Evolutionary conservation across 164 flowering plant species (phyloP).

Genomic region (Nymphaea thermarum): DNA sequence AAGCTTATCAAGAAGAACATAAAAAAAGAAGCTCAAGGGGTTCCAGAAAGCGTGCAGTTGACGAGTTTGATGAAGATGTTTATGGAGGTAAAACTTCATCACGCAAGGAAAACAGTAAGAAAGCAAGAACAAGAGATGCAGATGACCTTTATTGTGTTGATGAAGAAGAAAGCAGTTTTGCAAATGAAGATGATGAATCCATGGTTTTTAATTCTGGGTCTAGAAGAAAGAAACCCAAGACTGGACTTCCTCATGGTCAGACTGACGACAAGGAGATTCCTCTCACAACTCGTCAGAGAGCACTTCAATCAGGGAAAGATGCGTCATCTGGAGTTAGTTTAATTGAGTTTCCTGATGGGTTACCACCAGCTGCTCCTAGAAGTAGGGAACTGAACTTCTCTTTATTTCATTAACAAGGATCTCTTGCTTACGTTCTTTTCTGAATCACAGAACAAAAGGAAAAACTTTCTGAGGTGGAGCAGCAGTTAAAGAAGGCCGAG

Average conservation of each 20-base stretch:
- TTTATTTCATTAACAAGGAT: neutral
- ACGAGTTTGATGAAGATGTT: constrained; percentile 10
- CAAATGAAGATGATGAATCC: constrained; percentile 1
- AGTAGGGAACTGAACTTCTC: constrained; percentile 32
- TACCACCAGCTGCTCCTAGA: constrained; percentile 80
- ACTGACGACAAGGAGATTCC: constrained; percentile 55
- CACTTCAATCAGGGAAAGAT: constrained; percentile 83
- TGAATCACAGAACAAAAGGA: constrained; percentile 72
- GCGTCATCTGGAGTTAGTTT: constrained; percentile 32
- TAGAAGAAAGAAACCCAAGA: constrained; percentile 40
- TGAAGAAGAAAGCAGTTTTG: constrained; percentile 25
- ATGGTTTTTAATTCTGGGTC: constrained; percentile 46
- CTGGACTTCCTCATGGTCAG: constrained; percentile 39
- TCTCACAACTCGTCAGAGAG: constrained; percentile 86
- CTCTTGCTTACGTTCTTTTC: neutral
- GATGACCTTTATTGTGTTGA: constrained; percentile 57
- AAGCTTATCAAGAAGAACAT: constrained; percentile 42
- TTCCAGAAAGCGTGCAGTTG: constrained; percentile 19
- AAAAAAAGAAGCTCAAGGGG: constrained; percentile 31
- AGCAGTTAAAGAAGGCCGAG: constrained; percentile 88
- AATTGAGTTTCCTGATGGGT: constrained; percentile 86
- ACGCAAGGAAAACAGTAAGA: constrained; percentile 37
- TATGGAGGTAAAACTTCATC: constrained; percentile 18
- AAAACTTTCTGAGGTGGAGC: constrained; percentile 82
- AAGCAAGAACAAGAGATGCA: constrained; percentile 27